These are phyloP conservation scores for Moesziomyces parantarcticus DNA, from an alignment of 1,284 basidiomycete species.

Conservation along the genomic window DNA sequence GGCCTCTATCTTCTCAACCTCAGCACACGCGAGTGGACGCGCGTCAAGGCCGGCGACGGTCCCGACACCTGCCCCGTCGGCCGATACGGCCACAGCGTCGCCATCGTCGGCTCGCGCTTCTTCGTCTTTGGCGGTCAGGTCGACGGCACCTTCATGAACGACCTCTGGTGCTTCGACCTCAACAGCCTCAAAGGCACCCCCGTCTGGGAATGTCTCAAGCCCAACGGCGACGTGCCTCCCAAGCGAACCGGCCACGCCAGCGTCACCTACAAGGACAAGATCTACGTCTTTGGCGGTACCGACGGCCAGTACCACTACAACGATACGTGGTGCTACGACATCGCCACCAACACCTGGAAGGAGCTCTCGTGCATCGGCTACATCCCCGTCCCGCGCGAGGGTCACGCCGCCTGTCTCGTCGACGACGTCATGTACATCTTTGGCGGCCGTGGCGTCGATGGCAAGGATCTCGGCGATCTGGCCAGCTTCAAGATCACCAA, in stretches of 20 bases:
- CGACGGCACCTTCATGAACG: slow-evolving; percentile 84
- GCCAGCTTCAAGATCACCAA: slow-evolving; percentile 92
- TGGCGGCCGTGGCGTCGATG: slow-evolving; percentile 95
- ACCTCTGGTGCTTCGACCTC: slow-evolving; percentile 96
- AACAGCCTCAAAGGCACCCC: slow-evolving; percentile 67
- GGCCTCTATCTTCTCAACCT: slow-evolving; percentile 95
- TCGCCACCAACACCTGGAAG: slow-evolving; percentile 83
- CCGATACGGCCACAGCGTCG: slow-evolving; percentile 93
- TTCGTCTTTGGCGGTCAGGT: slow-evolving; percentile 97
- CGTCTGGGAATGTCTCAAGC: slow-evolving; percentile 79
- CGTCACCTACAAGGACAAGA: slow-evolving; percentile 84
- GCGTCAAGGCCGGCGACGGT: slow-evolving; percentile 71
- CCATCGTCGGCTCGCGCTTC: slow-evolving; percentile 90
- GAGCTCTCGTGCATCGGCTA: slow-evolving; percentile 97
- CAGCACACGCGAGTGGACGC: slow-evolving; percentile 88
- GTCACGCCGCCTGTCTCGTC: slow-evolving; percentile 94
- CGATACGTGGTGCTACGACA: slow-evolving; percentile 96
- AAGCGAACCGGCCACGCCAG: slow-evolving; percentile 92
- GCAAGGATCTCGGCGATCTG: slow-evolving; percentile 92
- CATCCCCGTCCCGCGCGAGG: slow-evolving; percentile 94
- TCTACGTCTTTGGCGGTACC: slow-evolving; percentile 93
- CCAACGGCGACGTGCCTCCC: slow-evolving; percentile 77
- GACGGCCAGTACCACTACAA: slow-evolving; percentile 99
- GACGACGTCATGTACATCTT: slow-evolving; percentile 99
- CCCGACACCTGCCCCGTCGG: slow-evolving; percentile 77